Conservation (phyloP, 75 land plant species). For the Larix kaempferi region DNA sequence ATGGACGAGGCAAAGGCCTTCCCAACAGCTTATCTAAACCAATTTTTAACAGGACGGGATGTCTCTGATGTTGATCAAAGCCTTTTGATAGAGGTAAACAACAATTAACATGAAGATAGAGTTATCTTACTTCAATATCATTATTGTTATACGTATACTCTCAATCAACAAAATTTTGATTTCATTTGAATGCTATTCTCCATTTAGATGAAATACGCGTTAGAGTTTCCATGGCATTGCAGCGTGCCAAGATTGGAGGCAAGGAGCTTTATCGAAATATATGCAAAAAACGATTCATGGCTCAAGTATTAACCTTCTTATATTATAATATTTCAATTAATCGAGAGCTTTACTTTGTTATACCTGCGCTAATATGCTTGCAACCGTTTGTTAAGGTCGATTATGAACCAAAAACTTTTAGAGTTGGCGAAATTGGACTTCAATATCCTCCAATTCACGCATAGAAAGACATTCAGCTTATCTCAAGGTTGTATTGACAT, state of each 20-base stretch:
- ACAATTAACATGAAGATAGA: no score
- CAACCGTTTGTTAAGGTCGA: constrained; percentile 24
- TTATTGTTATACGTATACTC: no score
- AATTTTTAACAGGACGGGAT: not conserved
- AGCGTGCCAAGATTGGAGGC: constrained; percentile 26
- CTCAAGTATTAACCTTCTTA: constrained; percentile 25
- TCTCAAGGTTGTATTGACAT: not conserved
- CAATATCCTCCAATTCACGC: constrained; percentile 33
- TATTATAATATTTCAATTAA: not conserved
- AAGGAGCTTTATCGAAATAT: constrained; percentile 24
- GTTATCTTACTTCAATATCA: no score
- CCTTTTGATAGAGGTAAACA: constrained; percentile 1
- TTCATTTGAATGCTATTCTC: no score
- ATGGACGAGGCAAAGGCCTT: constrained; percentile 23
- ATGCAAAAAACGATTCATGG: constrained; percentile 34
- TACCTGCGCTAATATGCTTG: not conserved
- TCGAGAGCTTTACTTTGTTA: not conserved
- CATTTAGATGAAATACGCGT: constrained; percentile 17
- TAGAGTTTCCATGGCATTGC: constrained; percentile 22
- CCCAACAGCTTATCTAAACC: constrained; percentile 4
- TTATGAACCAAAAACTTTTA: constrained; percentile 24
- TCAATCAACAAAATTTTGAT: no score
- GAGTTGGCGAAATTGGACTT: constrained; percentile 49
- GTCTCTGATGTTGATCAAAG: not conserved
- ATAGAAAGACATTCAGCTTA: constrained; percentile 22